Evolutionary conservation across 352 stramenopile genomes (phyloP).

Genomic region (Phytophthora sp.): DNA sequence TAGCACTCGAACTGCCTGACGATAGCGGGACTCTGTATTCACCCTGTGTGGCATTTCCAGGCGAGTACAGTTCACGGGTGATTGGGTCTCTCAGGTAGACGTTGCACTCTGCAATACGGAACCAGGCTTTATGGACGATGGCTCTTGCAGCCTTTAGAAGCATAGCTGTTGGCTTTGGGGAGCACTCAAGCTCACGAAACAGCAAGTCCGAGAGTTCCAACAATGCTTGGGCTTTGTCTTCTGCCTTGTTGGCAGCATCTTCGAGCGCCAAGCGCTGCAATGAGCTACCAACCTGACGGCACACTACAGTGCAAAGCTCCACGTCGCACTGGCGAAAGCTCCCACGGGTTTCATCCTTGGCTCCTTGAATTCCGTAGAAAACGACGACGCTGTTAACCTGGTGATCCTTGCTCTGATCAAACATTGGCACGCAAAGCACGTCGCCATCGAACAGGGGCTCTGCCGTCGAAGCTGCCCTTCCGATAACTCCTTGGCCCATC

Average conservation of each 20-base stretch:
- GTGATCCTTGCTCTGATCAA: constrained; percentile 33
- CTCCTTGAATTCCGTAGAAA: constrained; percentile 41
- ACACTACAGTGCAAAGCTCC: constrained; percentile 58
- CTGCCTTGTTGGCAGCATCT: constrained; percentile 56
- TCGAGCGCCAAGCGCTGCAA: constrained; percentile 67
- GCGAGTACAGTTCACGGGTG: constrained; percentile 61
- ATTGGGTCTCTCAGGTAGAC: constrained; percentile 73
- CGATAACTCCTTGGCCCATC: constrained; percentile 64
- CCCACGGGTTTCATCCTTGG: constrained; percentile 15
- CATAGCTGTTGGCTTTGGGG: constrained; percentile 63
- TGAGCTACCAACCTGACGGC: constrained; percentile 56
- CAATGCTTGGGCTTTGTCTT: constrained; percentile 71
- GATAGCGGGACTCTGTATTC: constrained; percentile 61
- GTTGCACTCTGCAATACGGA: constrained; percentile 48
- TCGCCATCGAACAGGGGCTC: constrained; percentile 43
- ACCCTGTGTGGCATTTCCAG: constrained; percentile 44
- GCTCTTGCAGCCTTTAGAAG: constrained; percentile 37
- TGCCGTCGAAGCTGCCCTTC: constrained; percentile 40
- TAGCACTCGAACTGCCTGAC: constrained; percentile 50
- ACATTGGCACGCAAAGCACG: constrained; percentile 60
- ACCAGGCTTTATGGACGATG: constrained; percentile 30
- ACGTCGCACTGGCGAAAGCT: constrained; percentile 61
- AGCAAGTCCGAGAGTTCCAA: constrained; percentile 69
- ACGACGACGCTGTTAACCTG: constrained; percentile 69
- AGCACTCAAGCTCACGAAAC: constrained; percentile 68